These are phyloP conservation scores for Cornus suecica DNA, from an alignment of 148 eudicot genomes.

Conservation along the genomic window DNA sequence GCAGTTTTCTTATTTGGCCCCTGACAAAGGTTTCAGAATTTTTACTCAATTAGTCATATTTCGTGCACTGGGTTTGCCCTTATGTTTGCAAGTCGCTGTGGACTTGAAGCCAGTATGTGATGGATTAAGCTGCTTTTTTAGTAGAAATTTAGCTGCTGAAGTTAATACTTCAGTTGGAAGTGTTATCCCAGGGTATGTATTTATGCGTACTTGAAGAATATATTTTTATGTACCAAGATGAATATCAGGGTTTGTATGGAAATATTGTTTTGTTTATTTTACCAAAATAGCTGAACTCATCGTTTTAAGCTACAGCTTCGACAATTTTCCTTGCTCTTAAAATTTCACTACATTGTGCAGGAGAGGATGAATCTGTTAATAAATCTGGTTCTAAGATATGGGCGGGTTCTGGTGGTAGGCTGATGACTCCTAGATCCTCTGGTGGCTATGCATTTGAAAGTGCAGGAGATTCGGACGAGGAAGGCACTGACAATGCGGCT, in stretches of 20 bases:
- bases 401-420: slow-evolving; percentile 43
- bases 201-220: not conserved
- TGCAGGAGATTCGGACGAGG: slow-evolving; percentile 48
- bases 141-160: slow-evolving; percentile 1
- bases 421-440: slow-evolving; percentile 39
- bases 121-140: not conserved
- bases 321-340: not conserved
- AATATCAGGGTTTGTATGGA: not conserved
- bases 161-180: slow-evolving; percentile 7
- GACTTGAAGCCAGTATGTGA: not conserved
- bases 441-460: slow-evolving; percentile 39
- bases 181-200: not conserved
- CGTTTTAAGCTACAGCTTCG: not conserved
- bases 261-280: not conserved
- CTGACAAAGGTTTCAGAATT: slow-evolving; percentile 2
- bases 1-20: not conserved
- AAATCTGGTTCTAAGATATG: slow-evolving; percentile 30
- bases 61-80: no score
- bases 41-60: not conserved
- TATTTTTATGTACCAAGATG: not conserved
- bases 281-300: not conserved
- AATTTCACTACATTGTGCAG: slow-evolving; percentile 28
- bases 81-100: not conserved
- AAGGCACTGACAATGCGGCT: slow-evolving; percentile 35
- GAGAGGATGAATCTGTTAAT: slow-evolving; percentile 30